Base-by-base conservation (phyloP, 148 eudicot species). In the Rhododendron henanense region DNA sequence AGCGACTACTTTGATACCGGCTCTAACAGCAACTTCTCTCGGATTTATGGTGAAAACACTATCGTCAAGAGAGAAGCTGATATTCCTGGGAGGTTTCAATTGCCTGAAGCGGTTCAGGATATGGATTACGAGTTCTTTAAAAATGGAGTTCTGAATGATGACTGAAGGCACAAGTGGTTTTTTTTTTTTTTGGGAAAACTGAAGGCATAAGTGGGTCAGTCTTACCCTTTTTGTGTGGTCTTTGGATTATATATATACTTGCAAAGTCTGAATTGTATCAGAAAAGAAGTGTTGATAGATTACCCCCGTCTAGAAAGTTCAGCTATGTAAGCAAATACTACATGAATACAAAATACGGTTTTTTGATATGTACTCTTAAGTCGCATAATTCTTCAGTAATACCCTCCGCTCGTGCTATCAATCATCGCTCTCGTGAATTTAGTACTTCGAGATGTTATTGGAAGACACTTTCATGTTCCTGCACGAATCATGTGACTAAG, bases 91-190 rank as follows among this genome's bases (percentile, higher is more conserved):
- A 75, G 11, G 16, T 50, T 55, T 82, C 51, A 75, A 74, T 74
- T 82, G 53, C 75, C 75, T 23, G 85, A 82, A 25, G 81, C 75
- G 25, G 79, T 86, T 75, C 79, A 1, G 57, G 81, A 86, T 16
- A 41, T 86, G 57, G 88, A 73, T 53, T 51, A 75, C 6, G 88
- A 59, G 81, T 86, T 86, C 61, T 81, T 82, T 23, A 28, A 23
- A 18, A 23, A 44, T 44, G 87, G 87, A 23, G 80, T 44, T 81
- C 41, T 86, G 28, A 41, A 81, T 41, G 81, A 50, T 71, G 80
- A 69, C 69, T 23, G 79, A 83, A 47, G 31, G 55, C 81, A 78
- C 47, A 47, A 47, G 33, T 78, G 35, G 14, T 78, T 78, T 45
- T 77, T 77, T 8, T 44, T 9, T 1, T 51, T 1, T 2, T 1